phyloP scores from a whole-genome alignment of 305 asterid genomes.

The Fraxinus nigra region DNA sequence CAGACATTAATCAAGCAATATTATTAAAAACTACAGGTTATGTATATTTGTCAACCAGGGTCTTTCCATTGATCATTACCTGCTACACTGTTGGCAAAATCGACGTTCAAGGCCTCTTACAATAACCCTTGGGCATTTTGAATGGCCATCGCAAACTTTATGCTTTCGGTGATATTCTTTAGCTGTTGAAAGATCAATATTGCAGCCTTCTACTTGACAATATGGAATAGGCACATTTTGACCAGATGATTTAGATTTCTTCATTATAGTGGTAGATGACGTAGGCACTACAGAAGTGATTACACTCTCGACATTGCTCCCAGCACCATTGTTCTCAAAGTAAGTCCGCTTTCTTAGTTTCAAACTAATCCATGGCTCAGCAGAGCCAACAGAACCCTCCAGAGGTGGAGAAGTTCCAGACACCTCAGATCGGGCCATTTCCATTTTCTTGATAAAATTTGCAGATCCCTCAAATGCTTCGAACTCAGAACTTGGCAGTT shows the following conservation, averaged over 20 bases:
- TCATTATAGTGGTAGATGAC: slow-evolving; percentile 37
- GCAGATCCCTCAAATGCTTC: slow-evolving; percentile 30
- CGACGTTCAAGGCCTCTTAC: slow-evolving; percentile 68
- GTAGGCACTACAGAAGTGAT: slow-evolving; percentile 38
- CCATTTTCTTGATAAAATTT: slow-evolving; percentile 36
- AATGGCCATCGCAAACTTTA: slow-evolving; percentile 69
- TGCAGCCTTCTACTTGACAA: slow-evolving; percentile 84
- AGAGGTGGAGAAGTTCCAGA: slow-evolving; percentile 44
- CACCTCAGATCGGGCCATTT: slow-evolving; percentile 32
- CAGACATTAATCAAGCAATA: background rate
- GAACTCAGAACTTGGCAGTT: slow-evolving; percentile 25
- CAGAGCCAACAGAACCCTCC: slow-evolving; percentile 55
- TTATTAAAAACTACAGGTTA: background rate
- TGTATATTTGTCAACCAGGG: background rate
- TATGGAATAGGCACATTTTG: slow-evolving; percentile 39
- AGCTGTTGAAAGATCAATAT: slow-evolving; percentile 67
- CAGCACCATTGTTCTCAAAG: slow-evolving; percentile 49
- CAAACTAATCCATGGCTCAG: slow-evolving; percentile 63
- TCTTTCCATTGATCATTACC: slow-evolving; percentile 35
- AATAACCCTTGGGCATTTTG: slow-evolving; percentile 64
- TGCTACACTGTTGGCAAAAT: slow-evolving; percentile 94
- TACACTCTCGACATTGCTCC: slow-evolving; percentile 42
- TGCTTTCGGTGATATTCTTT: slow-evolving; percentile 85
- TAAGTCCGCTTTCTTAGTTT: slow-evolving; percentile 82
- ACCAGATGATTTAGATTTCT: slow-evolving; percentile 47